Conservation (phyloP, 768 basidiomycete species). For the Serendipita indica region DNA sequence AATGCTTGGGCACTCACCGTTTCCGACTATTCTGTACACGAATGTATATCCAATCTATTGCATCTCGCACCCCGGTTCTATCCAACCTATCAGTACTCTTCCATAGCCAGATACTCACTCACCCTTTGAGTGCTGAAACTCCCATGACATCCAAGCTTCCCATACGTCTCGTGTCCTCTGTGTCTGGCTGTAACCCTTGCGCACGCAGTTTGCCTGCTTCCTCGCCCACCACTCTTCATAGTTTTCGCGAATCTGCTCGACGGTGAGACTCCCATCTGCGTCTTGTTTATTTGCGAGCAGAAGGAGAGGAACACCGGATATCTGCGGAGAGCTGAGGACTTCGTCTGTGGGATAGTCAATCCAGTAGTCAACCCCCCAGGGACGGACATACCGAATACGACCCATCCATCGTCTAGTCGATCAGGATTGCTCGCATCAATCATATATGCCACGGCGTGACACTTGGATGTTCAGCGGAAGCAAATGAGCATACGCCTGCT, state of each 20-base stretch:
- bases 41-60: constrained; percentile 89
- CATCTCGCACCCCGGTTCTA: constrained; percentile 78
- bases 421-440: constrained; percentile 87
- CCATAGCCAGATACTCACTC: constrained; percentile 21
- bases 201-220: constrained; percentile 47
- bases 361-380: not conserved
- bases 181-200: constrained; percentile 32
- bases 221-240: constrained; percentile 78
- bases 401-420: constrained; percentile 86
- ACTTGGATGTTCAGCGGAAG: too few relatives aligned
- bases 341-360: constrained; percentile 35
- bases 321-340: constrained; percentile 78
- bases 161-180: constrained; percentile 34
- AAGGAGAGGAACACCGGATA: constrained; percentile 77
- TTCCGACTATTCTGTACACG: constrained; percentile 76
- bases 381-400: constrained; percentile 70
- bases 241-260: constrained; percentile 79
- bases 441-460: constrained; percentile 91
- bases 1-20: constrained; percentile 24
- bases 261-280: constrained; percentile 58
- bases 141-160: constrained; percentile 83
- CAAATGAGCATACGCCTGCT: constrained; percentile 31
- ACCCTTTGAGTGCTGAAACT: constrained; percentile 85
- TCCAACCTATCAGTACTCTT: not conserved
- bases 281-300: constrained; percentile 97